Conservation (phyloP, 192 early-diverging fungal species). For the Umbelopsis sp. region DNA sequence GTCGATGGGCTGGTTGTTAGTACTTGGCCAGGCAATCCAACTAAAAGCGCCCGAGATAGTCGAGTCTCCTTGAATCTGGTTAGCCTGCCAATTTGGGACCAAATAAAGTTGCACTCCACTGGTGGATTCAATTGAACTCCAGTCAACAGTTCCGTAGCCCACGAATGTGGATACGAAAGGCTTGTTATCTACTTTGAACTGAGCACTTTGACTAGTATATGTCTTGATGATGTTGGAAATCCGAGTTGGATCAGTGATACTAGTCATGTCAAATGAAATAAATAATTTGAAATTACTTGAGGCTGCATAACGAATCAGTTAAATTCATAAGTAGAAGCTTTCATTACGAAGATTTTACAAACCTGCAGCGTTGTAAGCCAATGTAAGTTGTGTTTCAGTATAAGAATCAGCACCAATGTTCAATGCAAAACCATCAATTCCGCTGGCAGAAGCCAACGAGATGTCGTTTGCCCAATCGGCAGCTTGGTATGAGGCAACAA, state of each 20-base stretch:
- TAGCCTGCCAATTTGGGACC: slow-evolving; percentile 11
- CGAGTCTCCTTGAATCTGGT: slow-evolving; percentile 1
- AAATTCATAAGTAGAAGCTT: not conserved
- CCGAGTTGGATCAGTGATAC: slow-evolving; percentile 3
- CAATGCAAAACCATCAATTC: slow-evolving; percentile 7
- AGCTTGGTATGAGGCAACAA: slow-evolving; percentile 6
- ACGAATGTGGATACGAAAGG: slow-evolving; percentile 15
- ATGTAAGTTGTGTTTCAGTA: slow-evolving; percentile 4
- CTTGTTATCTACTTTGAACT: slow-evolving; percentile 5
- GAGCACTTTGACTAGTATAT: slow-evolving; percentile 13
- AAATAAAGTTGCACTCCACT: slow-evolving; percentile 7
- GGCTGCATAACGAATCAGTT: not conserved
- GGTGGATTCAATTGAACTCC: not conserved
- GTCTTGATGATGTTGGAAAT: not conserved
- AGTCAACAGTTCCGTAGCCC: slow-evolving; percentile 7
- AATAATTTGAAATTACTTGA: not conserved
- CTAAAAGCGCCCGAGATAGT: not conserved
- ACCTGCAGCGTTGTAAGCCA: slow-evolving; percentile 20
- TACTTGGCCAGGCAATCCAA: slow-evolving; percentile 10
- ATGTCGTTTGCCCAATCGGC: slow-evolving; percentile 8
- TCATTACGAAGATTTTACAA: not conserved
- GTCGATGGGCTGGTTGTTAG: slow-evolving; percentile 4
- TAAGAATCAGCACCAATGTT: slow-evolving; percentile 9
- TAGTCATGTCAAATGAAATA: slow-evolving; percentile 16
- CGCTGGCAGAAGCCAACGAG: not conserved